Base-by-base conservation (phyloP, 257 asterid genomes). In the Solanum chilense region DNA sequence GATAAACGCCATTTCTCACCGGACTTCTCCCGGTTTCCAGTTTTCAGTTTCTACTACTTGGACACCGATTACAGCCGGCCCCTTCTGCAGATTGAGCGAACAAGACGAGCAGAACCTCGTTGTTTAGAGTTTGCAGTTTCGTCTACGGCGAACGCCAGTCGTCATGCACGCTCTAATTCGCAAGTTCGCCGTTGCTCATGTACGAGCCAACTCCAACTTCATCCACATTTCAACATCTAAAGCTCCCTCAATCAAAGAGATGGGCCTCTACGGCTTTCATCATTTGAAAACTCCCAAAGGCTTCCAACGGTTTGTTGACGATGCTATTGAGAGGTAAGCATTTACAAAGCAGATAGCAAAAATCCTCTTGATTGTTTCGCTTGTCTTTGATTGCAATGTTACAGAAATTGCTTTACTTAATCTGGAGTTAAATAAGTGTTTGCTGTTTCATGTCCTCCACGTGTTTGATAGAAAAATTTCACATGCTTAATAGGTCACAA, bases 221-320 rank as follows among this genome's bases (percentile, higher is more conserved):
- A 69, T 90, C 35, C 93, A 90, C 90, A 90, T 93, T 35, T 87
- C 93, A 58, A 35, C 74, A 60, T 86, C 70, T 27, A 44, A 94
- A 71, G 92, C 94, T 84, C 91, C 95, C 12, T 86, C 87, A 3
- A 83, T 88, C 86, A 89, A 86, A 86, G 93, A 90, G 84, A 90
- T 96, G 78, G 98, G 99, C 29, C 96, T 97, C 58, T 97, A 95
- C 87, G 98, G 98, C 88, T 94, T 94, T 93, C 90, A 87, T 87
- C 97, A 94, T 92, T 88, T 97, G 92, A 95, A 91, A 91, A 87
- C 95, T 89, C 92, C 99, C 85, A 93, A 93, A 90, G 99, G 98
- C 45, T 97, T 97, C 89, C 98, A 93, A 81, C 96, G 98, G 60
- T 92, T 97, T 93, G 99, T 94, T 70, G 98, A 93, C 87, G 99